Base-by-base conservation (phyloP, 1,284 basidiomycete species). In the Violaceomyces palustris region DNA sequence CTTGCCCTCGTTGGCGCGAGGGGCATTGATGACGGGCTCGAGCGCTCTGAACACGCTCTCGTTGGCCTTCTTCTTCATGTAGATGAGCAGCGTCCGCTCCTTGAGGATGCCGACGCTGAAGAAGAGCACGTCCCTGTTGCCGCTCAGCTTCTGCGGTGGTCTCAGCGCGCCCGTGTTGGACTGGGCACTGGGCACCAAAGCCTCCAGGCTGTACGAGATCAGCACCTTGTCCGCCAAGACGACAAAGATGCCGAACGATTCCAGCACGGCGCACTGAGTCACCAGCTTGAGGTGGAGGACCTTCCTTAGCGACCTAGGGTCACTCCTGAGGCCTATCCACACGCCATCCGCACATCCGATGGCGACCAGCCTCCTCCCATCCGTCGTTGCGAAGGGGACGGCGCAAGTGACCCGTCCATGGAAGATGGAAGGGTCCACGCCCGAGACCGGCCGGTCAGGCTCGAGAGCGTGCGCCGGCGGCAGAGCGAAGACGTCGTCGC, bases 331-430 rank as follows among this genome's bases (percentile, higher is more conserved):
- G 0, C 92, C 93, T 56, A 97, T 93, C 88, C 90, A 97, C 2
- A 97, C 88, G 27, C 93, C 93, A 67, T 96, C 89, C 0, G 87
- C 84, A 73, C 91, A 94, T 17, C 92, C 92, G 58, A 96, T 84
- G 0, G 92, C 90, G 15, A 96, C 85, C 14, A 97, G 78, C 2
- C 82, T 81, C 32, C 88, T 82, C 4, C 86, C 83, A 71, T 96
- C 89, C 5, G 82, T 78, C 2, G 89, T 89, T 42, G 80, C 40
- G 14, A 45, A 51, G 14, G 92, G 89, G 19, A 91, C 86, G 0
- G 88, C 91, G 69, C 90, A 94, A 2, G 88, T 91, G 34, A 94
- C 89, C 63, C 86, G 85, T 2, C 89, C 89, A 0, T 89, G 91
- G 65, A 85, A 85, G 82, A 79, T 1, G 86, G 85, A 12, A 84